Conservation (phyloP, 768 basidiomycete genomes). For the Russula compacta region DNA sequence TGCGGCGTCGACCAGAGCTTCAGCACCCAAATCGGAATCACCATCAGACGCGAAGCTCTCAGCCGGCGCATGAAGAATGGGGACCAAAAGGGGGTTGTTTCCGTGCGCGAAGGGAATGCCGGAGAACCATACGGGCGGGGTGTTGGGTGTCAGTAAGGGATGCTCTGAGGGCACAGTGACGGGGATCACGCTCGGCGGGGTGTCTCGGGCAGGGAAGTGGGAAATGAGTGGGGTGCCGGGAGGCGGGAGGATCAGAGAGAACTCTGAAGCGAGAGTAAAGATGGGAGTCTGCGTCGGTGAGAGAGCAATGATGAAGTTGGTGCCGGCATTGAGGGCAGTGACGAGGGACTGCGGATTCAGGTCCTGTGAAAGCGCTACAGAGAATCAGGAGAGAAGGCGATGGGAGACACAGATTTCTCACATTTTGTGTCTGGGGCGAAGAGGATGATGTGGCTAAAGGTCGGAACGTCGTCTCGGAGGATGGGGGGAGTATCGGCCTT, state of each 20-base stretch:
- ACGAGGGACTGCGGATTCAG: slow-evolving; percentile 77
- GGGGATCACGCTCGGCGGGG: slow-evolving; percentile 56
- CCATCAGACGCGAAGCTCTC: slow-evolving; percentile 72
- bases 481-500: slow-evolving; percentile 62
- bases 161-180: slow-evolving; percentile 40
- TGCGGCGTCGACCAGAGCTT: slow-evolving; percentile 58
- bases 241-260: slow-evolving; percentile 81
- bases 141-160: slow-evolving; percentile 39
- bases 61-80: slow-evolving; percentile 68
- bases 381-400: neutral
- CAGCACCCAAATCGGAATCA: slow-evolving; percentile 44
- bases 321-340: slow-evolving; percentile 52
- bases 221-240: slow-evolving; percentile 78
- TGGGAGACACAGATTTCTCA: slow-evolving; percentile 30
- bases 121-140: slow-evolving; percentile 65
- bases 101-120: slow-evolving; percentile 58
- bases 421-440: slow-evolving; percentile 83
- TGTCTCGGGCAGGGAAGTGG: slow-evolving; percentile 70
- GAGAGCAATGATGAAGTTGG: slow-evolving; percentile 80
- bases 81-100: slow-evolving; percentile 70
- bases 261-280: slow-evolving; percentile 77
- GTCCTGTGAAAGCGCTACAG: slow-evolving; percentile 60
- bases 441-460: slow-evolving; percentile 80
- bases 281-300: slow-evolving; percentile 68
- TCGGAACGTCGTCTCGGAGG: slow-evolving; percentile 59